phyloP scores from a whole-genome alignment of 2,329 filamentous ascomycete species.

The Apiospora saccharicola region DNA sequence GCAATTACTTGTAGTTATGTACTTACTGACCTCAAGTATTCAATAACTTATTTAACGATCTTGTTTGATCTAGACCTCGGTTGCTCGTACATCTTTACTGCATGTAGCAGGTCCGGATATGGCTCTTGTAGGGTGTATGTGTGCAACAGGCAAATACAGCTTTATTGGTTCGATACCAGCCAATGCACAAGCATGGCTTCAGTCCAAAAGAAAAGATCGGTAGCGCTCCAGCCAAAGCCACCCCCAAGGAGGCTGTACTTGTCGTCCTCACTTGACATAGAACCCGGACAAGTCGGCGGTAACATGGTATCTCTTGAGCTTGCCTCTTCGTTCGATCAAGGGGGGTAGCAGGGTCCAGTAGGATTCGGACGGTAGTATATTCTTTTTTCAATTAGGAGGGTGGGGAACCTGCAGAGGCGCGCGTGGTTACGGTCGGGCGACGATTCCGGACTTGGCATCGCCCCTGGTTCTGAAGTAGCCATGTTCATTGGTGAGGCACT shows the following conservation, averaged over 20 bases:
- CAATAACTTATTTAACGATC: not conserved
- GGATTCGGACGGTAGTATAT: conserved; percentile 5
- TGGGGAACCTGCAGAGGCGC: not conserved
- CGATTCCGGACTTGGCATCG: not conserved
- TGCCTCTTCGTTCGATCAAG: too few relatives aligned
- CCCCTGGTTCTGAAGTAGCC: not conserved
- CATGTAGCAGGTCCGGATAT: too few relatives aligned
- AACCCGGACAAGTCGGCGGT: not conserved
- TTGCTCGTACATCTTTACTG: not conserved
- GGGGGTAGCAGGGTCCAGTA: not conserved
- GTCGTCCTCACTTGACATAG: not conserved
- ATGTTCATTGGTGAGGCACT: not conserved
- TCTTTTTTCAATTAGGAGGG: not conserved
- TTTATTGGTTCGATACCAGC: not conserved
- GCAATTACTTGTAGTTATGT: not conserved
- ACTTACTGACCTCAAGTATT: not conserved
- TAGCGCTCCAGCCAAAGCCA: not conserved
- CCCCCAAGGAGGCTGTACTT: not conserved
- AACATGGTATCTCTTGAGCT: not conserved
- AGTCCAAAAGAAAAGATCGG: not conserved
- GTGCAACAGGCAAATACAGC: too few relatives aligned
- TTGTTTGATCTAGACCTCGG: not conserved
- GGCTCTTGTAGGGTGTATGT: not conserved
- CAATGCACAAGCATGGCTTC: not conserved
- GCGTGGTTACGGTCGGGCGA: not conserved